Percentiles rank a stretch among this genome's conserved stretches.
Conservation (phyloP, 495 filamentous ascomycete genomes). For the Penicillium psychrofluorescens region DNA sequence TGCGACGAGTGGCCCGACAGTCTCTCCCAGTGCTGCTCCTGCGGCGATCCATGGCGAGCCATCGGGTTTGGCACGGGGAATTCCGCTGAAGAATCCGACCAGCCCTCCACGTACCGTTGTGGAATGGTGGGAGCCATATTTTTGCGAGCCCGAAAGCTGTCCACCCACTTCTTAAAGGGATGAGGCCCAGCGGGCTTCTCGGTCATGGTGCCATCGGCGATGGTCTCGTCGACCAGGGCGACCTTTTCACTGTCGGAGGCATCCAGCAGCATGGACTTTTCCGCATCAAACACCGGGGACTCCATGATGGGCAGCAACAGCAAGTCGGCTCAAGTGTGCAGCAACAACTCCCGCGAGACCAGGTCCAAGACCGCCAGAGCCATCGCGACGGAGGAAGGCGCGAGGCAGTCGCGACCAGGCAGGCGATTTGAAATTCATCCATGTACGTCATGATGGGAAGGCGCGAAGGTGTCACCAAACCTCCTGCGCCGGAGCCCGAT, state of each 20-base stretch:
- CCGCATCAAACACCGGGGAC: background rate
- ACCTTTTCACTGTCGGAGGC: too few species aligned
- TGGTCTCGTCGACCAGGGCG: too few species aligned
- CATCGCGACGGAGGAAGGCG: slow-evolving; percentile 5
- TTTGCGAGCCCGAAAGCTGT: slow-evolving; percentile 41
- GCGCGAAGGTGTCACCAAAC: slow-evolving; percentile 15
- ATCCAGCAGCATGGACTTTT: background rate
- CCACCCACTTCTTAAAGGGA: slow-evolving; percentile 49
- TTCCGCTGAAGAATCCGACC: slow-evolving; percentile 35
- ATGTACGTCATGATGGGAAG: slow-evolving; percentile 20
- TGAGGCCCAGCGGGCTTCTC: slow-evolving; percentile 7
- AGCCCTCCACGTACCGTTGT: slow-evolving; percentile 31
- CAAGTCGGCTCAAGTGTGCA: background rate
- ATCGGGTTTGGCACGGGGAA: slow-evolving; percentile 13
- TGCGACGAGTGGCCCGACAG: slow-evolving; percentile 69
- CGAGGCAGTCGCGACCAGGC: slow-evolving; percentile 16
- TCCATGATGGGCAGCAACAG: slow-evolving; percentile 9
- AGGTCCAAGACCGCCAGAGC: background rate
- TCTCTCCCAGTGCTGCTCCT: slow-evolving; percentile 42
- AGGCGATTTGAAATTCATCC: slow-evolving; percentile 23
- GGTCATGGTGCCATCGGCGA: background rate
- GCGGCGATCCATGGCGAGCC: slow-evolving; percentile 11
- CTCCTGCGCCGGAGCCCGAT: background rate
- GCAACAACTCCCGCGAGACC: too few species aligned
- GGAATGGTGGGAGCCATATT: slow-evolving; percentile 14